Conservation (phyloP, 495 filamentous ascomycete genomes). For the Chaetomium fimeti region DNA sequence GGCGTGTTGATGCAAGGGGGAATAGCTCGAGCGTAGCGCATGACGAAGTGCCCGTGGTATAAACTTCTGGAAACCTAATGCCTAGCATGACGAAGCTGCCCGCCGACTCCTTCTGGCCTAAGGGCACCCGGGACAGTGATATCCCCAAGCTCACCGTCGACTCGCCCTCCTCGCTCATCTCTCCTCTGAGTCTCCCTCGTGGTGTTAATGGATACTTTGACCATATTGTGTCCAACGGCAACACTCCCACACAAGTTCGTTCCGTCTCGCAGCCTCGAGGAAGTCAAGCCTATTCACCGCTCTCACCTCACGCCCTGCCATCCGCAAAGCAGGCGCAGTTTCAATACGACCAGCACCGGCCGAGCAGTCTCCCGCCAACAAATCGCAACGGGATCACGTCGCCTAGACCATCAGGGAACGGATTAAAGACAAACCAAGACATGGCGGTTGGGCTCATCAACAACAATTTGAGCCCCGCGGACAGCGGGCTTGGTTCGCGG, state of each 20-base stretch:
- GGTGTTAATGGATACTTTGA: conserved; percentile 40
- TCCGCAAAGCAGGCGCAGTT: conserved; percentile 17
- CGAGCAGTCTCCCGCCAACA: conserved; percentile 27
- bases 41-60: background rate
- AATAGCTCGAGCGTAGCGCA: background rate
- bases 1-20: background rate
- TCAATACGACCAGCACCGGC: conserved; percentile 29
- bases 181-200: conserved; percentile 42
- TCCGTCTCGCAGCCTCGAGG: conserved; percentile 9
- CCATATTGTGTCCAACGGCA: conserved; percentile 18
- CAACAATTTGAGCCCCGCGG: background rate
- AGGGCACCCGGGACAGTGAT: conserved; percentile 30
- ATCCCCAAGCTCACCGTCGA: conserved; percentile 33
- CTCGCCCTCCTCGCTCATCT: conserved; percentile 40
- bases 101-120: conserved; percentile 37
- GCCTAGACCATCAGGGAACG: background rate
- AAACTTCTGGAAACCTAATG: conserved; percentile 9
- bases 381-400: conserved; percentile 5
- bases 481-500: conserved; percentile 24
- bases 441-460: background rate
- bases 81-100: conserved; percentile 37
- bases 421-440: background rate
- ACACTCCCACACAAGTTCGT: conserved; percentile 11
- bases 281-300: conserved; percentile 30
- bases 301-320: conserved; percentile 30